Evolutionary conservation across 345 rosid species (phyloP), one percentile per base, ranked within the genome.

Genomic region (Cochlearia excelsa): DNA sequence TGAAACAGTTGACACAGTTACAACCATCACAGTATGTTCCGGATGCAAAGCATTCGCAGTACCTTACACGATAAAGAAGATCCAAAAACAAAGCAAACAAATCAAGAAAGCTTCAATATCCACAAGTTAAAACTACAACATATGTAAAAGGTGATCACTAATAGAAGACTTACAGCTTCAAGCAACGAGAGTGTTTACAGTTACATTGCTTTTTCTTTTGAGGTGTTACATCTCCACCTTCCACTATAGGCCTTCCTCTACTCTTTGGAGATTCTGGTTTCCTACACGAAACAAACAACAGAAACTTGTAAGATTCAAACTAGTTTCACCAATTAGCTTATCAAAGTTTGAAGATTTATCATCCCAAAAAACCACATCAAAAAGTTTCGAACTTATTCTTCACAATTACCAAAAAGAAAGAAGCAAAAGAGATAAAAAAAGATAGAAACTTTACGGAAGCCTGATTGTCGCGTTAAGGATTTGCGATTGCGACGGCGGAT

Each of bases 1-100:
- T 94, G 75, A 76, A 81, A 74, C 99, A 94, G 68, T 87, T 87
- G 51, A 72, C 79, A 76, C 96, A 94, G 74, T 94, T 94, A 87
- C 99, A 94, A 37, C 96, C 97, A 73, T 94, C 96, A 78, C 99
- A 90, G 71, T 90, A 94, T 54, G 81, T 80, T 67, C 95, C 99
- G 48, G 99, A 85, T 47, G 99, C 95, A 79, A 94, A 94, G 77
- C 97, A 94, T 59, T 94, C 99, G 63, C 99, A 90, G 46, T 94
- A 94, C 80, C 99, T 94, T 75, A 48, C 27, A 59, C 77, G 60
- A 44, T 47, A 59, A 16, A 16, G 23, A 16, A 16, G 23, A 16
- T 16, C 23, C 23, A 16, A 16, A 16, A 16, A 16, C 23, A 16
- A 16, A 16, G 23, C 23, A 16, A 16, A 16, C 23, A 16, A 16